A percentile compares a stretch with the other conserved stretches of the same genome.
These are phyloP conservation scores for Trichosporon ovoides DNA, from an alignment of 1,284 basidiomycete genomes.

Conservation along the genomic window DNA sequence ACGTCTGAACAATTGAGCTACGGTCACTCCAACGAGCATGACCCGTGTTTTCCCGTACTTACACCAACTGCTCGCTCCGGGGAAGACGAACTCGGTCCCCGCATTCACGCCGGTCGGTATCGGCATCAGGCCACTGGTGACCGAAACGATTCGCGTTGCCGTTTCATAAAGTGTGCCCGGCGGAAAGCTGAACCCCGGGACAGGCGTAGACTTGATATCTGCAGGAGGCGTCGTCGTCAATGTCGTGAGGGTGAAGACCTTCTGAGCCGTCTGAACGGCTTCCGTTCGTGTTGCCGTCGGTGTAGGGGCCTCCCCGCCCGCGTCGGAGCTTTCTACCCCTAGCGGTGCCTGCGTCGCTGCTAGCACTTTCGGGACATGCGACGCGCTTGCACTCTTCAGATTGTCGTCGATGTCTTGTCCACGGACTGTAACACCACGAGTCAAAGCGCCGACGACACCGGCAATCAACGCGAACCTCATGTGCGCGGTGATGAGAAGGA, in stretches of 20 bases:
- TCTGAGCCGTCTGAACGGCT: neutral
- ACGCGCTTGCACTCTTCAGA: neutral
- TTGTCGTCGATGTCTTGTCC: neutral
- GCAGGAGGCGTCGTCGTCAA: neutral
- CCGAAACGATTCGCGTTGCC: neutral
- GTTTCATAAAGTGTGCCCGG: neutral
- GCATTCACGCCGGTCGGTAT: neutral
- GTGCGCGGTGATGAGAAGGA: neutral
- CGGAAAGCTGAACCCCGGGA: neutral
- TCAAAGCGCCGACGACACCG: neutral
- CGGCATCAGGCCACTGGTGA: neutral
- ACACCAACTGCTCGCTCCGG: neutral
- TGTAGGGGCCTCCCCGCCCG: neutral
- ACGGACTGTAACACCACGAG: neutral
- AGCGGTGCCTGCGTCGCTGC: constrained; percentile 1
- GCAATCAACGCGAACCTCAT: neutral
- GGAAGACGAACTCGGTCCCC: neutral
- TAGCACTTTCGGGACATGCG: neutral
- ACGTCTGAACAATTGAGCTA: neutral
- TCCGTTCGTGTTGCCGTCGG: neutral
- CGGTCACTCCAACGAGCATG: neutral
- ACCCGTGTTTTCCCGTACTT: neutral
- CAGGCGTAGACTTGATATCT: neutral
- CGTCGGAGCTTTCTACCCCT: constrained; percentile 2
- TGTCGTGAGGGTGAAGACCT: neutral